Evolutionary conservation across 345 rosid genomes (phyloP), one percentile per base, ranked within the genome.

Genomic region (Euphorbia pulcherrima): DNA sequence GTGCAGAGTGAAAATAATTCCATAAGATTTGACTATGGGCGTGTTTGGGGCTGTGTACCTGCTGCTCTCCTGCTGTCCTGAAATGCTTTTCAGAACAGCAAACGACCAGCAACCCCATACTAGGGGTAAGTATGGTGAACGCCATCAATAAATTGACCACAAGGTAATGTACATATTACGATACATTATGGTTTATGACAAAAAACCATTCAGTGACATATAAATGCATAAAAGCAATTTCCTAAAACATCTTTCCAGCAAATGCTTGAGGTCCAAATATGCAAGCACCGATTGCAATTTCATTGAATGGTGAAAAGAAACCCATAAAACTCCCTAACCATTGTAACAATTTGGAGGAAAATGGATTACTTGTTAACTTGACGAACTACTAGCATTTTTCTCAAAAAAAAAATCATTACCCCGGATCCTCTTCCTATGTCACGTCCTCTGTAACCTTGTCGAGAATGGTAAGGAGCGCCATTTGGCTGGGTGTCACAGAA

Each of bases 371-470:
- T 29, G 44, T 33, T 26, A 35, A 51, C 50, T 44, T 63, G 55
- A 26, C 30, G 4, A 27, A 64, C 37, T 9, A 26, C 23, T 46
- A 69, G 39, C 24, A 17, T 46, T 47, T 27, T 8, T 13, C 18
- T 17, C 47, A 59, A 46, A 17, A 53, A n/a, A n/a, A n/a, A n/a
- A 17, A 58, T 24, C 37, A 23, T 57, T 92, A 92, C 98, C 98
- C 87, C 84, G 70, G 76, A 69, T 80, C 97, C 97, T 81, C 97
- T 84, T 78, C 94, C 98, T 79, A 96, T 80, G 72, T 79, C 96
- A 14, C 80, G 89, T 54, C 92, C 92, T 64, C 87, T 77, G 71
- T 85, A 82, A 73, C 86, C 90, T 80, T 81, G 75, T 66, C 75
- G 86, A 57, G 71, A 13, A 57, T 84, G 83, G 67, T 64, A 83